Base-by-base conservation (phyloP, 345 rosid species). In the Eucalyptus tenuipes region DNA sequence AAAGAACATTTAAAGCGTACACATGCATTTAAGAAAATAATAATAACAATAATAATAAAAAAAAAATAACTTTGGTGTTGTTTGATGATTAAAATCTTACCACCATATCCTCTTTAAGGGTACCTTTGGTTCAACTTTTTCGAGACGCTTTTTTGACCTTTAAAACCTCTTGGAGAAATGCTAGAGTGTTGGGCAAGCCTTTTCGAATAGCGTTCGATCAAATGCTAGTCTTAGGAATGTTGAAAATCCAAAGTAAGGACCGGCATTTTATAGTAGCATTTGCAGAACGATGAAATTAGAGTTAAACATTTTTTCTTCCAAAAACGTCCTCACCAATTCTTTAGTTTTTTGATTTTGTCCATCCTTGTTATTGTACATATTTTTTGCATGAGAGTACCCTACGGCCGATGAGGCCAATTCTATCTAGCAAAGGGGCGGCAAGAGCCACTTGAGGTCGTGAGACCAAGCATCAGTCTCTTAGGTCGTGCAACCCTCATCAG, bases 101-200 rank as follows among this genome's bases (percentile, higher is more conserved):
- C 75, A 16, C 18, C 75, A n/a, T 64, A n/a, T 64, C 37, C 20
- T n/a, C 10, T n/a, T 52, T 20, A 18, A 52, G 10, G 4, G 4
- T 52, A 8, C 57, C 10, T 20, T 20, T 8, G 25, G 0, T 52
- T 52, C 25, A 52, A 3, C 1, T 3, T 52, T 52, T 52, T 52
- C 2, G 0, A 52, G 9, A 52, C 0, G 0, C 4, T 4, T 7
- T 4, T 7, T 18, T 52, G 2, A 52, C 25, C 0, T 52, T 52
- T 0, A 18, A 52, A 52, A 52, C 1, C 22, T 52, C 5, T 52
- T 52, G 25, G 0, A 52, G 1, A 18, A 52, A 52, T 18, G 25
- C 5, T 52, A 7, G 24, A 52, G 57, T 52, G 10, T 52, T 52
- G 24, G 25, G 25, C 1, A 52, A 7, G 10, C 2, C 24, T 52